phyloP scores from a whole-genome alignment of 1,284 basidiomycete species.

The Ustilago xerochloae region DNA sequence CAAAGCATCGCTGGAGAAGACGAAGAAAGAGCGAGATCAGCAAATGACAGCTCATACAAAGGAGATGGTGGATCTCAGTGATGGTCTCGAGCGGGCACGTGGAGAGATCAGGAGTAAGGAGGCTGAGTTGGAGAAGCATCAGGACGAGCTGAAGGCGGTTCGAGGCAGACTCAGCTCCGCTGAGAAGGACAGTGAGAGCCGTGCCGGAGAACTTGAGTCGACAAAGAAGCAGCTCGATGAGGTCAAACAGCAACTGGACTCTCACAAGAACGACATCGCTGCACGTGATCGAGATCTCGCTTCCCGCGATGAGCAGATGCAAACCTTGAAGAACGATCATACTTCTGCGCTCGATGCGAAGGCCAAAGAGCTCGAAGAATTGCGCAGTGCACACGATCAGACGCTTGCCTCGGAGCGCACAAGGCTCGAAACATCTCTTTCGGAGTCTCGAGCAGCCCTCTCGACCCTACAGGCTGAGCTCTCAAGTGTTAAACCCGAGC shows the following conservation, averaged over 20 bases:
- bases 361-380: constrained; percentile 4
- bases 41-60: constrained; percentile 32
- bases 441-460: constrained; percentile 9
- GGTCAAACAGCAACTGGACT: constrained; percentile 10
- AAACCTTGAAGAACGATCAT: constrained; percentile 8
- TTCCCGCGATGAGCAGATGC: constrained; percentile 20
- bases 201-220: background rate
- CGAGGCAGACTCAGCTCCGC: background rate
- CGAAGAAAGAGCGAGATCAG: constrained; percentile 26
- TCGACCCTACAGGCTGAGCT: constrained; percentile 12
- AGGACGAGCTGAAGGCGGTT: background rate
- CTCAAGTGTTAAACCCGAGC: constrained; percentile 5
- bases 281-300: constrained; percentile 2
- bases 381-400: constrained; percentile 11
- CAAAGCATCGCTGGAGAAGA: constrained; percentile 21
- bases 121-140: constrained; percentile 17
- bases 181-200: background rate
- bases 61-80: constrained; percentile 41
- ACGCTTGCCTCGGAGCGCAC: constrained; percentile 15
- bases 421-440: constrained; percentile 11
- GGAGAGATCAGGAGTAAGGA: constrained; percentile 19
- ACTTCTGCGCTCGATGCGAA: constrained; percentile 7
- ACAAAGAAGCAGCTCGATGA: constrained; percentile 8
- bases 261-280: background rate
- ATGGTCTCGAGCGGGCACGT: constrained; percentile 18